Evolutionary conservation across 2,329 filamentous ascomycete species (phyloP), one percentile per base, ranked within the genome.

Genomic region (Hymenotorrendiella dingleyae): DNA sequence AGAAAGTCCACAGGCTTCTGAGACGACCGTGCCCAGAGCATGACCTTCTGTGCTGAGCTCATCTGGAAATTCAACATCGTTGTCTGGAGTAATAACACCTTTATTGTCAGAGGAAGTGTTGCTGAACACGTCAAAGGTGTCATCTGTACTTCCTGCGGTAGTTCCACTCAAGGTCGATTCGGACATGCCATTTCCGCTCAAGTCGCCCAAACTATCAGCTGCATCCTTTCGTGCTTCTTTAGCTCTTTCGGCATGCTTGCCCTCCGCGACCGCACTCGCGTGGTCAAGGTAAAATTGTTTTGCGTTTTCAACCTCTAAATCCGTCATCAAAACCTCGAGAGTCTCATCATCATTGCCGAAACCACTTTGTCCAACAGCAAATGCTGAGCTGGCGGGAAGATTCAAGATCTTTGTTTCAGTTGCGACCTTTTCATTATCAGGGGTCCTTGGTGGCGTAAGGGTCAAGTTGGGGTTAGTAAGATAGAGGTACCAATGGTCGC

Each of bases 401-500:
- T 54, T 55, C 42, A 63, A 36, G 3, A 57, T 36, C 42, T 60
- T 62, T 4, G 60, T 62, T 44, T 60, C 55, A 8, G 60, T 62
- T 4, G 39, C 9, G n/a, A 43, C 36, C 48, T 70, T 69, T 39
- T 77, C 67, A 23, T 62, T 59, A 34, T 76, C 70, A 5, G 91
- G 90, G 9, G 86, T 94, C 22, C 81, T 73, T 43, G 91, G 90
- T 4, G 90, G 89, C 0, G 90, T 94, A 52, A 94, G 72, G 41
- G 78, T 71, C 36, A 78, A 82, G 62, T 84, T 82, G 14, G 93
- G 91, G 39, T 87, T 87, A 10, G 93, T 97, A 58, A 97, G 82
- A 69, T 98, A 98, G 43, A 98, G 72, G 64, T 97, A 97, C 93
- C 93, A 98, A 59, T 98, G 93, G 65, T 98, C 93, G 45, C 93